These are phyloP conservation scores for Perilla frutescens DNA, from an alignment of 257 asterid species.

Conservation along the genomic window DNA sequence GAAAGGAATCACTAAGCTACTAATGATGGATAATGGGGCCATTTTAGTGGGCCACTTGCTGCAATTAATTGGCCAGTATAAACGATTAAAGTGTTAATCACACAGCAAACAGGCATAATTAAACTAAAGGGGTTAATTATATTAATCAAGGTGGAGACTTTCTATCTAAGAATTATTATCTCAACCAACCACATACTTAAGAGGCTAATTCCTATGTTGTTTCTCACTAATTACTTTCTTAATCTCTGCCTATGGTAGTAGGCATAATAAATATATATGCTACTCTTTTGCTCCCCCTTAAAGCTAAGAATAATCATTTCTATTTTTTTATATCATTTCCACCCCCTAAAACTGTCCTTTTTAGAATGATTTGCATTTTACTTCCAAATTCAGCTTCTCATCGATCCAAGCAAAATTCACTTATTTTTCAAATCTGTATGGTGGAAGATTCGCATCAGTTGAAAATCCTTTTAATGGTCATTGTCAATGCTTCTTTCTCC, in stretches of 20 bases:
- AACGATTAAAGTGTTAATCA: conserved; percentile 21
- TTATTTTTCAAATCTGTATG: conserved; percentile 56
- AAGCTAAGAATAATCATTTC: conserved; percentile 80
- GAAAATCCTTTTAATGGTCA: conserved; percentile 38
- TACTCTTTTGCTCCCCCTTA: conserved; percentile 64
- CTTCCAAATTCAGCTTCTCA: conserved; percentile 81
- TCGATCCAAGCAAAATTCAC: conserved; percentile 57
- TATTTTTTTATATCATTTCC: conserved; percentile 21
- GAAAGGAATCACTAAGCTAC: conserved; percentile 24
- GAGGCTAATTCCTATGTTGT: conserved; percentile 32
- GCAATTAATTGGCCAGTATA: conserved; percentile 8
- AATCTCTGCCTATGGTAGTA: conserved; percentile 36
- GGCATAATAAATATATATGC: conserved; percentile 49
- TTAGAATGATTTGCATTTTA: conserved; percentile 64
- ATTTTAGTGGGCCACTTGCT: background rate
- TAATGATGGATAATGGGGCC: conserved; percentile 24
- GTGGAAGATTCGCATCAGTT: conserved; percentile 77
- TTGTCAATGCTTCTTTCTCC: conserved; percentile 22
- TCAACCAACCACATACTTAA: conserved; percentile 27
- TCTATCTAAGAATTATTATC: conserved; percentile 32
- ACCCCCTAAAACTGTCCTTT: conserved; percentile 45
- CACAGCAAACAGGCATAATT: conserved; percentile 30
- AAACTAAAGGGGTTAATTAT: conserved; percentile 18
- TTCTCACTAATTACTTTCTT: conserved; percentile 44
- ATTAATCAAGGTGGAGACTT: conserved; percentile 42